These are phyloP conservation scores for Geotrichum citri-aurantii DNA, from an alignment of 1,139 yeast genomes.

Conservation along the genomic window DNA sequence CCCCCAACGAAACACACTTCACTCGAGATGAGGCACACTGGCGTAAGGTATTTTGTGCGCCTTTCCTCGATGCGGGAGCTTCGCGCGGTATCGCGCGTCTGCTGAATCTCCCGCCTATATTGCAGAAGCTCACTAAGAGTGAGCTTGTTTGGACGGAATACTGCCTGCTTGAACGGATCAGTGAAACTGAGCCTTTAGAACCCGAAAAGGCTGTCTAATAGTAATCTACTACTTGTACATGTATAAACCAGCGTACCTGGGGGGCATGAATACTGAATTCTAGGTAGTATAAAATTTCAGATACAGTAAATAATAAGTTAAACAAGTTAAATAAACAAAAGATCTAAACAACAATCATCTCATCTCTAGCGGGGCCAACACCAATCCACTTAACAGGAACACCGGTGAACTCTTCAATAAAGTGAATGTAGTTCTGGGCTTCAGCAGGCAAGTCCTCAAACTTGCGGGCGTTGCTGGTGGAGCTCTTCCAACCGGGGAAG, in stretches of 20 bases:
- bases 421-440: conserved; percentile 77
- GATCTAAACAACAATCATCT: conserved; percentile 27
- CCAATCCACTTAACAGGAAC: conserved; percentile 97
- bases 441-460: conserved; percentile 81
- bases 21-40: conserved; percentile 30
- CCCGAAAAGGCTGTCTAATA: neutral
- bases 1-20: conserved; percentile 25
- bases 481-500: conserved; percentile 90
- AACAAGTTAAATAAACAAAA: neutral
- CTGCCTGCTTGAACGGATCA: conserved; percentile 25
- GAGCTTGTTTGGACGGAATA: conserved; percentile 30
- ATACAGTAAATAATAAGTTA: neutral
- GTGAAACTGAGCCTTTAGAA: neutral
- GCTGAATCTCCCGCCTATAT: conserved; percentile 34
- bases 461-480: conserved; percentile 63
- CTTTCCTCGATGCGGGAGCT: conserved; percentile 36
- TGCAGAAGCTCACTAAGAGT: conserved; percentile 24
- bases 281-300: neutral
- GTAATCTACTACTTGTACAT: neutral
- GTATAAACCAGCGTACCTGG: neutral
- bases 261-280: neutral
- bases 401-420: conserved; percentile 73
- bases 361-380: conserved; percentile 92
- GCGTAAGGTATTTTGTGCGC: conserved; percentile 34
- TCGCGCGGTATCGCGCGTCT: conserved; percentile 41